Base-by-base conservation (phyloP, 192 early-diverging fungal species). In the Mortierella alpina region DNA sequence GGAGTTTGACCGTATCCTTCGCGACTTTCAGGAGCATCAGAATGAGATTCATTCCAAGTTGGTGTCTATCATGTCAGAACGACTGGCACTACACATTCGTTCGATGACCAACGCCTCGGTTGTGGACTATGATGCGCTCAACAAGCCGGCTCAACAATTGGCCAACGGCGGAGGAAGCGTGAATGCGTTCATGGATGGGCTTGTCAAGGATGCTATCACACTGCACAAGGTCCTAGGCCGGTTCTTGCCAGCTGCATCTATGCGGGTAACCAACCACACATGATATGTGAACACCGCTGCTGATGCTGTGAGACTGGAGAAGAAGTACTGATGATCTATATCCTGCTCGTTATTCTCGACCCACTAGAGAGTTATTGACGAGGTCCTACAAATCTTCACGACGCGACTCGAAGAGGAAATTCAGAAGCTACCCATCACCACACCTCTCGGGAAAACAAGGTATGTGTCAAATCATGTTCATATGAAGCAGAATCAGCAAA, bases 41-140 rank as follows among this genome's bases (percentile, higher is more conserved):
- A 82, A 75, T 7, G 96, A 98, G 67, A 86, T 99, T 69, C 95
- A 97, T 66, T 72, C 82, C 44, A 99, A 99, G 69, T 84, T 99
- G 18, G 92, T 99, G 5, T 85, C 93, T 7, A 99, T 99, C 66
- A 99, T 99, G 98, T 89, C 95, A 22, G 97, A 99, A 54, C 87
- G 95, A 22, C 90, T 95, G 20, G 85, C 84, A 15, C 82, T 92
- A 50, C 96, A 98, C 70, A 86, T 92, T n/a, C 88, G 92, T 41
- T 87, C 89, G 44, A 89, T 99, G 77, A 68, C 65, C n/a, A 80
- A 80, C 59, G 54, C 87, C 82, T 63, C 90, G 90, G 55, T 87
- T 6, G 72, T 84, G 2, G 72, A 75, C 13, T 78, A 84, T 41
- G 70, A 75, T 63, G 60, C 65, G 7, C 47, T 75, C 48, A 75